Conservation (phyloP, 305 asterid species). For the Fraxinus latifolia region DNA sequence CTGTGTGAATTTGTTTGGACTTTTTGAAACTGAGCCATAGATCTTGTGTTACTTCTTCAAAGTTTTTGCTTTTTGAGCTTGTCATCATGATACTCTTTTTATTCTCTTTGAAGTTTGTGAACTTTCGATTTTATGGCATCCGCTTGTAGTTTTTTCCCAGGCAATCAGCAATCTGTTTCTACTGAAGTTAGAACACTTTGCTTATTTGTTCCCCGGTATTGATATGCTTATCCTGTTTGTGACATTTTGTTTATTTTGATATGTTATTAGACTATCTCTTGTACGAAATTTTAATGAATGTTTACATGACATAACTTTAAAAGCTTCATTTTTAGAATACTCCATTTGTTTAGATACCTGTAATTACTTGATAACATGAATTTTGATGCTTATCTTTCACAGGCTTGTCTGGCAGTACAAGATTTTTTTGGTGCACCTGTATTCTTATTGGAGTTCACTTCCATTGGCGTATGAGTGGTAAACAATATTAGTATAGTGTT, state of each 20-base stretch:
- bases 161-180: slow-evolving; percentile 1
- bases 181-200: not conserved
- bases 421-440: slow-evolving; percentile 80
- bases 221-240: not conserved
- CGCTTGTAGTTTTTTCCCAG: not conserved
- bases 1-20: not conserved
- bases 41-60: not conserved
- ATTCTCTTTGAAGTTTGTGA: not conserved
- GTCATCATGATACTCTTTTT: not conserved
- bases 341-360: not conserved
- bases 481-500: slow-evolving; percentile 20
- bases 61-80: not conserved
- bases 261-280: not conserved
- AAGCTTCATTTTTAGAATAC: not conserved
- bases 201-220: not conserved
- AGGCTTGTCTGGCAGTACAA: slow-evolving; percentile 90
- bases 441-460: slow-evolving; percentile 87
- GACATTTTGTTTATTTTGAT: not conserved
- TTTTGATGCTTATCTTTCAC: slow-evolving; percentile 31
- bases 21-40: not conserved
- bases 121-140: not conserved
- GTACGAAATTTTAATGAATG: not conserved
- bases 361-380: slow-evolving; percentile 12
- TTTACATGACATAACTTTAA: slow-evolving; percentile 5
- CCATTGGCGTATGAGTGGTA: slow-evolving; percentile 91